Conservation (phyloP, 345 rosid species). For the Hypericum perforatum region DNA sequence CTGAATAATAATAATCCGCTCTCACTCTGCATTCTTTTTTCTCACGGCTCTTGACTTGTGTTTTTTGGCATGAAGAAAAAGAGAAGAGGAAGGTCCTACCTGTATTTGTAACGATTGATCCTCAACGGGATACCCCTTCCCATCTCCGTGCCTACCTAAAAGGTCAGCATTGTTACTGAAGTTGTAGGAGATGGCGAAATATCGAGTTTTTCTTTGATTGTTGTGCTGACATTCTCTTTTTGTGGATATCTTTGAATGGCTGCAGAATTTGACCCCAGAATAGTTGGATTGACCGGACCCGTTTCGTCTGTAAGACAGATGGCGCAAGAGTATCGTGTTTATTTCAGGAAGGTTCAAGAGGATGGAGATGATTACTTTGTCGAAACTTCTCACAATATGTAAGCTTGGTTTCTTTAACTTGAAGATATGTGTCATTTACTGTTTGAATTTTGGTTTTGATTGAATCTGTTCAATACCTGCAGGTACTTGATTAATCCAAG, state of each 20-base stretch:
- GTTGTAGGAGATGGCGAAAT: neutral
- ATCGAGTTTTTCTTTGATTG: neutral
- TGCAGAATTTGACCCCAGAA: conserved; percentile 73
- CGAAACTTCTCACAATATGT: conserved; percentile 78
- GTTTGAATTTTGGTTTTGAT: neutral
- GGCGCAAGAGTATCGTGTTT: conserved; percentile 80
- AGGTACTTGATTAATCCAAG: conserved; percentile 82
- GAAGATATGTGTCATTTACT: neutral
- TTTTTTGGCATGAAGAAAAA: conserved; percentile 37
- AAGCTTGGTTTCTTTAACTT: conserved; percentile 6
- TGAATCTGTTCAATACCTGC: conserved; percentile 8
- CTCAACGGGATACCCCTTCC: conserved; percentile 66
- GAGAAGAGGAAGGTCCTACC: conserved; percentile 54
- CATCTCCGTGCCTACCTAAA: conserved; percentile 70
- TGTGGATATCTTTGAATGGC: conserved; percentile 9
- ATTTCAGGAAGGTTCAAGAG: conserved; percentile 72
- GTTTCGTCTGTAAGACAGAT: conserved; percentile 59
- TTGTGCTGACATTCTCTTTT: conserved; percentile 8
- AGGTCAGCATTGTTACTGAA: conserved; percentile 33
- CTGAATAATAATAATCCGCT: conserved; percentile 8
- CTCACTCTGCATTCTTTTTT: neutral
- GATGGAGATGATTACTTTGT: conserved; percentile 86
- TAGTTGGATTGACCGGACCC: conserved; percentile 66
- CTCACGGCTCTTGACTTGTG: conserved; percentile 18
- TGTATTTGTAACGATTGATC: conserved; percentile 80